phyloP scores from a whole-genome alignment of 306 rosid species.

The Cajanus cajan region DNA sequence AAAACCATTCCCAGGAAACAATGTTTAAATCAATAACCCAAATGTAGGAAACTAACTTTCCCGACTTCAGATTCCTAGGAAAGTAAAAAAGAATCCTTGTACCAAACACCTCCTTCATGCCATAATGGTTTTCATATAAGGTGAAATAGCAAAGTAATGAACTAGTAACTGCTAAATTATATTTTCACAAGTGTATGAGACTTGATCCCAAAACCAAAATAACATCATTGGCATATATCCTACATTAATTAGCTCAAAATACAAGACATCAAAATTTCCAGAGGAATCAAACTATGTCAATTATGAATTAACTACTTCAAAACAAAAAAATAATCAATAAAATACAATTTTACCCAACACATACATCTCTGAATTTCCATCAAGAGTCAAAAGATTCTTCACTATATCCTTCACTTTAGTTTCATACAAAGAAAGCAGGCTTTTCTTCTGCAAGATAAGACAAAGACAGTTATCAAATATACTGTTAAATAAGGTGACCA shows the following conservation, averaged over 20 bases:
- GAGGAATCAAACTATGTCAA: not conserved
- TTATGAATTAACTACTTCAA: not conserved
- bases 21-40: too few relatives aligned
- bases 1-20: too few relatives aligned
- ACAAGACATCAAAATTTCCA: slow-evolving; percentile 3
- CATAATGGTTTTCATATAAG: slow-evolving; percentile 14
- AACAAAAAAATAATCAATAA: slow-evolving; percentile 1
- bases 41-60: too few relatives aligned
- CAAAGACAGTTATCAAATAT: slow-evolving; percentile 31
- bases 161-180: slow-evolving; percentile 7
- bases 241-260: slow-evolving; percentile 5
- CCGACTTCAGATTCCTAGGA: too few relatives aligned
- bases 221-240: slow-evolving; percentile 8
- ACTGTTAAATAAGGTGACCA: slow-evolving; percentile 17
- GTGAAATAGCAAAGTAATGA: slow-evolving; percentile 3
- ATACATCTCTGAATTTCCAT: slow-evolving; percentile 66
- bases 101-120: too few relatives aligned
- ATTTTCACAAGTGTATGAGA: slow-evolving; percentile 1
- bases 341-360: slow-evolving; percentile 33
- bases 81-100: too few relatives aligned
- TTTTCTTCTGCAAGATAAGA: slow-evolving; percentile 73
- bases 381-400: slow-evolving; percentile 66
- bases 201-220: slow-evolving; percentile 10
- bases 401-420: slow-evolving; percentile 70
- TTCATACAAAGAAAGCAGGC: slow-evolving; percentile 64